Conservation (phyloP, 257 asterid species). For the Apocynum venetum region DNA sequence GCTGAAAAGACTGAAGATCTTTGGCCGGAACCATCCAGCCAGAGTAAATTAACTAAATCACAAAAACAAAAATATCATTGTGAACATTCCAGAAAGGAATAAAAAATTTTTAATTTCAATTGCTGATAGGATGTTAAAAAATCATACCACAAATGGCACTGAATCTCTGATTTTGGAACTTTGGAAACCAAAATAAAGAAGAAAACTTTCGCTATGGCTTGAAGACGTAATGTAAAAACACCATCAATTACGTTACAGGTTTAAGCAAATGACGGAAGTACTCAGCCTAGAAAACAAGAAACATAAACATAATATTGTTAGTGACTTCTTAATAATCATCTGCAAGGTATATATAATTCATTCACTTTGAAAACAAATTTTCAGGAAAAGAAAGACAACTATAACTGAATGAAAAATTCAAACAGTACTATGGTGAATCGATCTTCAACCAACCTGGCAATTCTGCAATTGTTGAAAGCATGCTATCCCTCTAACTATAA, state of each 20-base stretch:
- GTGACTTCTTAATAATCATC: slow-evolving; percentile 9
- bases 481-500: slow-evolving; percentile 72
- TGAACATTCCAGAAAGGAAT: slow-evolving; percentile 15
- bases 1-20: slow-evolving; percentile 39
- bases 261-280: slow-evolving; percentile 88
- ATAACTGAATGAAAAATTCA: slow-evolving; percentile 1
- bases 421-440: background rate
- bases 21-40: slow-evolving; percentile 52
- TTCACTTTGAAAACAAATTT: background rate
- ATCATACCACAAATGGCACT: slow-evolving; percentile 50
- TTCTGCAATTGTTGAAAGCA: slow-evolving; percentile 77
- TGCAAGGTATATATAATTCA: background rate
- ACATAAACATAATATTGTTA: slow-evolving; percentile 25
- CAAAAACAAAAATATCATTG: slow-evolving; percentile 12
- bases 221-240: slow-evolving; percentile 28
- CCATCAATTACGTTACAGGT: slow-evolving; percentile 71
- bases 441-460: slow-evolving; percentile 65
- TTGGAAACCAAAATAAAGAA: slow-evolving; percentile 30
- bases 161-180: slow-evolving; percentile 31
- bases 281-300: slow-evolving; percentile 55
- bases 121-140: slow-evolving; percentile 9
- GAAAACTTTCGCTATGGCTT: slow-evolving; percentile 40
- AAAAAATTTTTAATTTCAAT: slow-evolving; percentile 22
- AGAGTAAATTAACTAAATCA: slow-evolving; percentile 37
- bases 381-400: background rate